Evolutionary conservation across 192 early-diverging fungal genomes (phyloP).

Genomic region (Podila minutissima): DNA sequence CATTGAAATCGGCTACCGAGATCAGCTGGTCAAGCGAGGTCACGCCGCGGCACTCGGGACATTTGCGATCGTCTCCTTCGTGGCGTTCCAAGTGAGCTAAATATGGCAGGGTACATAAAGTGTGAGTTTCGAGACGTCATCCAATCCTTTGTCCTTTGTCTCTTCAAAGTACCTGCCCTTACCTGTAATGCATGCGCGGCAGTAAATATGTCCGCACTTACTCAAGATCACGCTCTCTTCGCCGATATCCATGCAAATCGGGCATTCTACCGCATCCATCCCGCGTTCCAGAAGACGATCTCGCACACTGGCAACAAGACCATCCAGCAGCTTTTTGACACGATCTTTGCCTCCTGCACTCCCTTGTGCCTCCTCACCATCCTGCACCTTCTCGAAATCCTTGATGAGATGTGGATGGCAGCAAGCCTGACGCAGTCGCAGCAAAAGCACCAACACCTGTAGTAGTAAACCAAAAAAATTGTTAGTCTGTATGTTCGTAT

Average conservation of each 20-base stretch:
- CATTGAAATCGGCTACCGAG: conserved; percentile 39
- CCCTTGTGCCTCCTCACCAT: neutral
- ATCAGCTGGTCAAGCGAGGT: conserved; percentile 17
- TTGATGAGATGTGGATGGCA: conserved; percentile 60
- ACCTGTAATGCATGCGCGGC: conserved; percentile 48
- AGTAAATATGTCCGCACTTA: conserved; percentile 45
- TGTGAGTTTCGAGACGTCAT: too few relatives aligned
- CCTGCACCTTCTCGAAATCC: conserved; percentile 34
- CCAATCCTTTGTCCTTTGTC: neutral
- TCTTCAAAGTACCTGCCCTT: neutral
- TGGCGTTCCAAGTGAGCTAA: conserved; percentile 32
- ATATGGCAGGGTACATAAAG: neutral
- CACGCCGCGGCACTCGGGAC: conserved; percentile 31
- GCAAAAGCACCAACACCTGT: conserved; percentile 57
- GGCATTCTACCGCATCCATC: conserved; percentile 43
- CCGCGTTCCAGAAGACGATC: conserved; percentile 32
- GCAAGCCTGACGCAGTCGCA: conserved; percentile 65
- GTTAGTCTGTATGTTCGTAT: neutral
- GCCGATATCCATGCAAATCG: conserved; percentile 52
- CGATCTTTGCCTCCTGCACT: conserved; percentile 3
- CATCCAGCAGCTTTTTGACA: conserved; percentile 24
- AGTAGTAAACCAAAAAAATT: neutral
- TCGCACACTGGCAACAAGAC: conserved; percentile 22
- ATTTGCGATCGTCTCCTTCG: conserved; percentile 40
- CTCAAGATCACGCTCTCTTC: conserved; percentile 42